Conservation (phyloP, 2,329 filamentous ascomycete species). For the Trichophyton schoenleinii region DNA sequence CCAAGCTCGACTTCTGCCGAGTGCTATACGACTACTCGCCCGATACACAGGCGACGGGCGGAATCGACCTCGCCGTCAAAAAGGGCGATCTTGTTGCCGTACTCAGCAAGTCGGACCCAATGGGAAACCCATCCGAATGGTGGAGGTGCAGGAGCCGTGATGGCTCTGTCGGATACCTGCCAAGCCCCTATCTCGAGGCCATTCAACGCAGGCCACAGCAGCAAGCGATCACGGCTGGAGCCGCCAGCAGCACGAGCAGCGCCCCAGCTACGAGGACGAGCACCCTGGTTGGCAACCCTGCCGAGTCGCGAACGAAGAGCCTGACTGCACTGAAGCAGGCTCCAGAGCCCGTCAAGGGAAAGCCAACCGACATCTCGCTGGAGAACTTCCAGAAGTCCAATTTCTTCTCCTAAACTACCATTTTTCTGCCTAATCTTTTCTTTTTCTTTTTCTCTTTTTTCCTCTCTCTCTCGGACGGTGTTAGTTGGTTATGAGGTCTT, state of each 20-base stretch:
- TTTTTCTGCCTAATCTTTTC: not conserved
- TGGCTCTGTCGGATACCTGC: conserved; percentile 81
- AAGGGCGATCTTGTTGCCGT: conserved; percentile 95
- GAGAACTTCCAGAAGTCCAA: conserved; percentile 5
- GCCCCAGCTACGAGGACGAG: not conserved
- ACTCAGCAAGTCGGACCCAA: conserved; percentile 78
- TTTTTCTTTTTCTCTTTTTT: not conserved
- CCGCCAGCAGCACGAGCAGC: not conserved
- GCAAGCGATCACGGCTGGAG: conserved; percentile 31
- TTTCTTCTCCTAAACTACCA: conserved; percentile 1
- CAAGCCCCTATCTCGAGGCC: conserved; percentile 74
- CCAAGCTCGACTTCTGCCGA: conserved; percentile 91
- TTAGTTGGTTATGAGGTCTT: not conserved
- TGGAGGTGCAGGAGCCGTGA: conserved; percentile 90
- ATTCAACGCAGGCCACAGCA: conserved; percentile 44
- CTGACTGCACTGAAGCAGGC: conserved; percentile 1
- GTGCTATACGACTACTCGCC: conserved; percentile 90
- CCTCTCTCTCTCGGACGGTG: not conserved
- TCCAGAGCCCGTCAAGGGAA: not conserved
- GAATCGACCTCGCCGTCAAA: conserved; percentile 79
- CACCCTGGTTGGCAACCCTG: not conserved
- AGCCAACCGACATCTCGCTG: not conserved
- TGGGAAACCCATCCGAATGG: conserved; percentile 89
- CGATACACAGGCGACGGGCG: conserved; percentile 49
- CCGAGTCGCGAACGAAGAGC: not conserved